Base-by-base conservation (phyloP, 169 alveolate genomes). In the Amoebophrya sp. region DNA sequence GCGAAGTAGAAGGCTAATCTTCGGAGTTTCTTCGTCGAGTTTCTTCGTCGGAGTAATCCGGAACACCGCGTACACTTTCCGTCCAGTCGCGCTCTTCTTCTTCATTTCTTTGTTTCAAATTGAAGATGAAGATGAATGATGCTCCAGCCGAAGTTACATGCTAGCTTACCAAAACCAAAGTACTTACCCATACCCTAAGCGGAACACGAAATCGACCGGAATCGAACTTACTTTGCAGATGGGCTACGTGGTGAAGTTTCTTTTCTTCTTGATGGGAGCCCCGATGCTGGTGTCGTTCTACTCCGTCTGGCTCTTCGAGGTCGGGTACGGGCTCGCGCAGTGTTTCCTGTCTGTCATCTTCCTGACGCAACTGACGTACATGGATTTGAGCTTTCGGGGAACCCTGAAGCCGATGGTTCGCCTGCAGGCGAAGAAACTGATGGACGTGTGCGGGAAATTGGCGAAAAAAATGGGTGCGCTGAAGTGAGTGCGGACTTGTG, bases 211-310 rank as follows among this genome's bases (percentile, higher is more conserved):
- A n/a, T n/a, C n/a, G n/a, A n/a, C n/a, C n/a, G n/a, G n/a, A n/a
- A n/a, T n/a, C n/a, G n/a, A n/a, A n/a, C n/a, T n/a, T n/a, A n/a
- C n/a, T n/a, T n/a, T n/a, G n/a, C 78, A 58, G 78, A 58, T 58
- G 78, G 78, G 78, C 78, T 58, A 58, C 78, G 78, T 58, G 39
- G 78, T 58, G 39, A 58, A 58, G 78, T 58, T 58, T 58, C 78
- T 58, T 29, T 58, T 7, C 34, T 58, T 58, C 23, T 29, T 58
- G 10, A 58, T 58, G 78, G 78, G 78, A 13, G 78, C 78, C 7
- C 78, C 78, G 78, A 58, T 58, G 78, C 78, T 58, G 78, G 78
- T 58, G 29, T 58, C 78, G 39, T 58, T 58, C 23, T 58, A 58
- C 34, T 58, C 78, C 29, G 78, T 58, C 78, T 58, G 78, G 78